Percentiles rank a stretch among this genome's conserved stretches.
These are phyloP conservation scores for Boletus rufocinnamomeus DNA, from an alignment of 768 basidiomycete species.

Conservation along the genomic window DNA sequence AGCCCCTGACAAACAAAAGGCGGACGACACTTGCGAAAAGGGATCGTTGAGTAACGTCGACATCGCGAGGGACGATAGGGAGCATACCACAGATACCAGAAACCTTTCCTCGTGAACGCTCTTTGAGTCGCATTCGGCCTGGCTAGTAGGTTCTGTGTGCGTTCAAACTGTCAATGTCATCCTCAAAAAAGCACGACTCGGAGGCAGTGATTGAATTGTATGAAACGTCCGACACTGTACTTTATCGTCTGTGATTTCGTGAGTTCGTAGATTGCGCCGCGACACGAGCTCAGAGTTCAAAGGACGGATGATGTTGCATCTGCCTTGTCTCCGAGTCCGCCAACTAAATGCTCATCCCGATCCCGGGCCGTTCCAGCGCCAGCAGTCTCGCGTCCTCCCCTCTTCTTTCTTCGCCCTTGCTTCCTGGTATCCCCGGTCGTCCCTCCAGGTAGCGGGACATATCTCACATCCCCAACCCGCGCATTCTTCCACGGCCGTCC, in stretches of 20 bases:
- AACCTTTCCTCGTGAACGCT: neutral
- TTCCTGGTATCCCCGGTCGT: neutral
- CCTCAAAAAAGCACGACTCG: neutral
- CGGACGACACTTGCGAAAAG: too few species aligned
- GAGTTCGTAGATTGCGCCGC: neutral
- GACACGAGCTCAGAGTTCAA: neutral
- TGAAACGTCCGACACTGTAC: fast-evolving
- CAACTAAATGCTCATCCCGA: neutral
- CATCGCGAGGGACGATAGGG: neutral
- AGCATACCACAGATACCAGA: neutral
- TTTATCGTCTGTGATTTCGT: too few species aligned
- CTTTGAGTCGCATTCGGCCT: too few species aligned
- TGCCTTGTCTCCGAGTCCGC: neutral
- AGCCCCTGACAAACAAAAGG: neutral
- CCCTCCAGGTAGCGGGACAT: slow-evolving; percentile 36
- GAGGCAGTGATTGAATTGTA: neutral
- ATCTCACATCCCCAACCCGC: slow-evolving; percentile 35
- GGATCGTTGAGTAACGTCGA: neutral
- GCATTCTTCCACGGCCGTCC: slow-evolving; percentile 49
- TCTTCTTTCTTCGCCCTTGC: slow-evolving; percentile 4
- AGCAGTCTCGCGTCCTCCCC: neutral
- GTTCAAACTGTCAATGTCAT: neutral
- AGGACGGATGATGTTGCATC: neutral
- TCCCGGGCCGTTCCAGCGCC: neutral
- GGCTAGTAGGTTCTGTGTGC: neutral